Evolutionary conservation across 176 grass and related monocot species (phyloP).

Genomic region (Musa troglodytarum): DNA sequence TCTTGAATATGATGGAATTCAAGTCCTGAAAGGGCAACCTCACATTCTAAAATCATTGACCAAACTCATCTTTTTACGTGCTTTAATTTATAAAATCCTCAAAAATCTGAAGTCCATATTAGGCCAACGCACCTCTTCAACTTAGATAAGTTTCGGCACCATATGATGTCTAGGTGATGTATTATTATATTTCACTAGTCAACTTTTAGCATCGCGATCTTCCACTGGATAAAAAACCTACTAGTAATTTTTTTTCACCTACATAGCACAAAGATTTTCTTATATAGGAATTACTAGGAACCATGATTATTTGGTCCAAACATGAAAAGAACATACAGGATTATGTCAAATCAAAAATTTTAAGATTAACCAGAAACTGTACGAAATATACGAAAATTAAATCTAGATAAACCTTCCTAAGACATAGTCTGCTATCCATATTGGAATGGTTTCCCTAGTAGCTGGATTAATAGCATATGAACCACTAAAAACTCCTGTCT

Average conservation of each 20-base stretch:
- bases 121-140: neutral
- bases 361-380: conserved; percentile 8
- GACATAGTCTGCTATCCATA: conserved; percentile 99
- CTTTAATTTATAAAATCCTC: neutral
- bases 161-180: too few relatives aligned
- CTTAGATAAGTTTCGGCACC: neutral
- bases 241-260: neutral
- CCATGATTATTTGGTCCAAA: neutral
- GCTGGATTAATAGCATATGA: conserved; percentile 90
- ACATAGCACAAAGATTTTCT: neutral
- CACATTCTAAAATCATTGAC: too few relatives aligned
- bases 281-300: neutral
- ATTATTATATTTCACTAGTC: neutral
- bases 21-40: too few relatives aligned
- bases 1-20: too few relatives aligned
- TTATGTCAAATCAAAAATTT: neutral
- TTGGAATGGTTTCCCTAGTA: conserved; percentile 78
- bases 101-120: neutral
- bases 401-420: conserved; percentile 67
- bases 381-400: conserved; percentile 19
- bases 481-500: conserved; percentile 92
- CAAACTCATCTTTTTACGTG: too few relatives aligned
- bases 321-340: neutral
- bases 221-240: neutral
- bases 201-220: neutral